Base-by-base conservation (phyloP, 495 filamentous ascomycete genomes). In the Delitschia confertaspora region DNA sequence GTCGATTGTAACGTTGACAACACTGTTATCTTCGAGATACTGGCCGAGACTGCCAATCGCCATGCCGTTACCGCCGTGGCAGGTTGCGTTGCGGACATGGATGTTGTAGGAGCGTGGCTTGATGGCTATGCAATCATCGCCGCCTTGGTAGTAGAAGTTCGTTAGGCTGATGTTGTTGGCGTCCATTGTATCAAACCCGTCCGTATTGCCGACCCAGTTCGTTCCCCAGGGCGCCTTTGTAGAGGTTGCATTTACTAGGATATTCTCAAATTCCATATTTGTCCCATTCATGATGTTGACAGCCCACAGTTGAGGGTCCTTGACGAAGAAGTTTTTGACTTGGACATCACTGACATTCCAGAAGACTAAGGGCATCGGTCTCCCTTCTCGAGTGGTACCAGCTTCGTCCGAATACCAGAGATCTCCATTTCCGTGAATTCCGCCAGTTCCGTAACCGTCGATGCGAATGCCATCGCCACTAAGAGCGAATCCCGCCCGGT, bases 121-220 rank as follows among this genome's bases (percentile, higher is more conserved):
- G 50, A 78, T 70, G 26, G 74, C 73, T 23, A 76, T 64, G 54
- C 71, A 76, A 51, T 76, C 72, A 47, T 76, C 73, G 26, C 73
- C 72, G 13, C 73, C 74, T 61, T 75, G 73, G 51, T 75, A 76
- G n/a, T 65, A 54, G 22, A 78, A 64, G 44, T 74, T 73, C n/a
- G 60, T 69, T 21, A 78, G 59, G 16, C 55, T 50, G 33, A 78
- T 52, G 48, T 76, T 73, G 18, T 60, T 46, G 2, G 62, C 65
- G 46, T 78, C 72, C 72, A 76, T 75, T 2, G 74, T 76, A 53
- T 75, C 69, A 40, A 75, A 72, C 14, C 73, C 73, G 50, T 76
- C 73, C 0, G 72, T 78, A 49, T 78, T 78, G 51, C 75, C 72
- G 6, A 75, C 73, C 72, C 70, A 75, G 42, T 78, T 75, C 3